Conservation (phyloP, 2,329 filamentous ascomycete genomes). For the Stachybotrys elegans region DNA sequence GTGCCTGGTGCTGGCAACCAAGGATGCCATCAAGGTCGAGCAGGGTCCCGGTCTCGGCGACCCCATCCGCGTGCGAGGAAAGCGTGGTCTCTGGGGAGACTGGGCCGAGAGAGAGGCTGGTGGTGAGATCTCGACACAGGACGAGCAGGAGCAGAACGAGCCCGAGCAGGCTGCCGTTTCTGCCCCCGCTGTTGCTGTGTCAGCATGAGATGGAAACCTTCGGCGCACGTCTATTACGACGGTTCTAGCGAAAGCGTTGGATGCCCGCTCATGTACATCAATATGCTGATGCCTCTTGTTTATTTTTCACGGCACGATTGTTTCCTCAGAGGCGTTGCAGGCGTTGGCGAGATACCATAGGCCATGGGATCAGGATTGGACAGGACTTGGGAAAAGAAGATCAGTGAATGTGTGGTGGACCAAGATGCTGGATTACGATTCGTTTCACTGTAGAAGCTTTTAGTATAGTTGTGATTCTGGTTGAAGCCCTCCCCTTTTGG, state of each 20-base stretch:
- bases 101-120: slow-evolving; percentile 81
- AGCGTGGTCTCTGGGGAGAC: slow-evolving; percentile 92
- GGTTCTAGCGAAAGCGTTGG: slow-evolving; percentile 4
- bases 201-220: too few species aligned
- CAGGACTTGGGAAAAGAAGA: slow-evolving; percentile 18
- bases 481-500: too few species aligned
- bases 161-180: slow-evolving; percentile 17
- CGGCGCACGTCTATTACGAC: too few species aligned
- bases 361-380: slow-evolving; percentile 19
- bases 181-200: slow-evolving; percentile 27
- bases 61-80: slow-evolving; percentile 77
- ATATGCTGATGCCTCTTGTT: too few species aligned
- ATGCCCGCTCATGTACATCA: too few species aligned
- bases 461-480: too few species aligned
- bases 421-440: background rate
- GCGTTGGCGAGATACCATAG: slow-evolving; percentile 35
- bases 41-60: slow-evolving; percentile 74
- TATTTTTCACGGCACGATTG: too few species aligned
- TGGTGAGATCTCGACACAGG: slow-evolving; percentile 52
- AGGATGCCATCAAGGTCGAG: slow-evolving; percentile 96
- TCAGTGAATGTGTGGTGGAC: slow-evolving; percentile 6
- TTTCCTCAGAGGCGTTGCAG: slow-evolving; percentile 23
- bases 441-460: background rate
- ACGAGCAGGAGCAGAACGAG: slow-evolving; percentile 34
- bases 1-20: slow-evolving; percentile 89